These are phyloP conservation scores for Rhynchospora pubera DNA, from an alignment of 176 grass and related monocot genomes.

Conservation along the genomic window DNA sequence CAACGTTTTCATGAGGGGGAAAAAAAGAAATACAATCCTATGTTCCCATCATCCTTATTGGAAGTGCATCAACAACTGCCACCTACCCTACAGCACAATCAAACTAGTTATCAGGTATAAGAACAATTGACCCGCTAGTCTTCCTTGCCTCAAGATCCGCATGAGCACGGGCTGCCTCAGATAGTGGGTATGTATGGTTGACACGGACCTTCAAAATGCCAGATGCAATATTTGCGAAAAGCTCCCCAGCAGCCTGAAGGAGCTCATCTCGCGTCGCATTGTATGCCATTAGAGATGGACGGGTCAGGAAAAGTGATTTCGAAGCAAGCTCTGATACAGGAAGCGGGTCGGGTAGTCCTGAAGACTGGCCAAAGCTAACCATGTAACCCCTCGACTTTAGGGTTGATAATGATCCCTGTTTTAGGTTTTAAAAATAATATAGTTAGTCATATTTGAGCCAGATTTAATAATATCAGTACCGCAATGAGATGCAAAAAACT, in stretches of 20 bases:
- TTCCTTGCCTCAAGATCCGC: slow-evolving; percentile 44
- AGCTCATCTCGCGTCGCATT: slow-evolving; percentile 39
- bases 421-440: background rate
- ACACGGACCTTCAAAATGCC: slow-evolving; percentile 25
- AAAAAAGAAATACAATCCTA: background rate
- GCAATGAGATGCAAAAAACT: background rate
- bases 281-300: slow-evolving; percentile 52
- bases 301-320: slow-evolving; percentile 47
- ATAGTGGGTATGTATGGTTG: slow-evolving; percentile 45
- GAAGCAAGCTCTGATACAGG: slow-evolving; percentile 31
- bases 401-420: slow-evolving; percentile 40
- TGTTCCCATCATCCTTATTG: background rate
- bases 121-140: slow-evolving; percentile 51
- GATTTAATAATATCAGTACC: background rate
- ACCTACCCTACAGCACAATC: background rate
- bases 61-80: background rate
- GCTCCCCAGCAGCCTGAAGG: slow-evolving; percentile 34
- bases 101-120: slow-evolving; percentile 31
- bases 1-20: background rate
- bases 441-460: background rate
- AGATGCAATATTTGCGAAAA: slow-evolving; percentile 23
- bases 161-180: slow-evolving; percentile 41
- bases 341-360: slow-evolving; percentile 41
- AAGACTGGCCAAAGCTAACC: slow-evolving; percentile 58
- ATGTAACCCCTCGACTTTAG: slow-evolving; percentile 36